A percentile compares a stretch with the other conserved stretches of the same genome.
phyloP scores from a whole-genome alignment of 2,329 filamentous ascomycete species.

The Pezicula rhizophila region DNA sequence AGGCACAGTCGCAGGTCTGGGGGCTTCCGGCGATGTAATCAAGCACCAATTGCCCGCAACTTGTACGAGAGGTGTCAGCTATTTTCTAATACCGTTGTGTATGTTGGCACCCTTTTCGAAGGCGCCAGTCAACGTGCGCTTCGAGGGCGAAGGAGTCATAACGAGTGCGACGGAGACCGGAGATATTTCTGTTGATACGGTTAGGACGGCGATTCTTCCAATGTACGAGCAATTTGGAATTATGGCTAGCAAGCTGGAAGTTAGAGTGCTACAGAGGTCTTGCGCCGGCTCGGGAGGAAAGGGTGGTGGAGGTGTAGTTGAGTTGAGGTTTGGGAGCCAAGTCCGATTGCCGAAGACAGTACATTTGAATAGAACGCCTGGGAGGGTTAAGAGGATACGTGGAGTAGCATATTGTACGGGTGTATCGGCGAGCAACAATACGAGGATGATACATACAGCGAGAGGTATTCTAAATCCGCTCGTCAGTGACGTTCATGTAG shows the following conservation, averaged over 20 bases:
- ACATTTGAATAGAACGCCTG: slow-evolving; percentile 75
- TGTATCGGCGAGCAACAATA: slow-evolving; percentile 88
- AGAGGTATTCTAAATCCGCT: slow-evolving; percentile 82
- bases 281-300: slow-evolving; percentile 69
- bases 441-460: slow-evolving; percentile 87
- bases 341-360: slow-evolving; percentile 90
- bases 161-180: slow-evolving; percentile 77
- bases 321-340: slow-evolving; percentile 88
- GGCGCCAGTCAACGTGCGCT: slow-evolving; percentile 80
- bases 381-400: slow-evolving; percentile 79
- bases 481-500: slow-evolving; percentile 85
- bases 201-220: slow-evolving; percentile 87
- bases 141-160: slow-evolving; percentile 87
- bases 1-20: slow-evolving; percentile 70
- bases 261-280: slow-evolving; percentile 73
- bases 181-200: slow-evolving; percentile 87
- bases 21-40: slow-evolving; percentile 65
- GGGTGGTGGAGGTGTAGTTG: slow-evolving; percentile 87
- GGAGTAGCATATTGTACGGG: slow-evolving; percentile 93
- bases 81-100: slow-evolving; percentile 85
- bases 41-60: slow-evolving; percentile 73
- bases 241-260: slow-evolving; percentile 68
- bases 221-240: slow-evolving; percentile 90
- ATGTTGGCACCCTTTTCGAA: slow-evolving; percentile 92
- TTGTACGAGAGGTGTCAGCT: slow-evolving; percentile 77